Evolutionary conservation across 2,329 filamentous ascomycete species (phyloP).

Genomic region (Ustilaginoidea virens): DNA sequence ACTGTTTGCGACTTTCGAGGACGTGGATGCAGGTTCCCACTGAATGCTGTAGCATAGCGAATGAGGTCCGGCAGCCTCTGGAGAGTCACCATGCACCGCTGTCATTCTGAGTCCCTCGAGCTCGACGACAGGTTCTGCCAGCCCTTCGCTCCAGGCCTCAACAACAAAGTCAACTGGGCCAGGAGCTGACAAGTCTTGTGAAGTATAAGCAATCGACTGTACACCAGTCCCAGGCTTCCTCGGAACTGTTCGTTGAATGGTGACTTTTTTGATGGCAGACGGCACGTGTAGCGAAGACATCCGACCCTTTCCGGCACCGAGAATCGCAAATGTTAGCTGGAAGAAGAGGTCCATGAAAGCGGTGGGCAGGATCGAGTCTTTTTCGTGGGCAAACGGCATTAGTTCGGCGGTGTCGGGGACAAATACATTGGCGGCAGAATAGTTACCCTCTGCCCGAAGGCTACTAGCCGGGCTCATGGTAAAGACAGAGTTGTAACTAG

Average conservation of each 20-base stretch:
- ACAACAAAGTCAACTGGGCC: conserved; percentile 18
- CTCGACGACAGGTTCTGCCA: conserved; percentile 17
- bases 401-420: conserved; percentile 25
- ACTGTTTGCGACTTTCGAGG: not conserved
- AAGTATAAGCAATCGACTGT: conserved; percentile 13
- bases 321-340: conserved; percentile 22
- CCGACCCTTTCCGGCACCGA: conserved; percentile 16
- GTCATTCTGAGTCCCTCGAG: conserved; percentile 23
- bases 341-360: conserved; percentile 29
- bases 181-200: conserved; percentile 8
- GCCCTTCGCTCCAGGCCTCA: conserved; percentile 16
- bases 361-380: conserved; percentile 26
- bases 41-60: conserved; percentile 27
- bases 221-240: conserved; percentile 13
- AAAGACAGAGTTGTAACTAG: conserved; percentile 13
- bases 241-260: conserved; percentile 12
- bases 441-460: conserved; percentile 7
- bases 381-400: conserved; percentile 31
- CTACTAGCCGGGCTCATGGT: conserved; percentile 5
- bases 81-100: conserved; percentile 21
- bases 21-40: conserved; percentile 22
- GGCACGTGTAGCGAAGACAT: conserved; percentile 22
- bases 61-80: conserved; percentile 8
- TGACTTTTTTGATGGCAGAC: conserved; percentile 15
- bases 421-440: conserved; percentile 13